Evolutionary conservation across 2,329 filamentous ascomycete genomes (phyloP).

Genomic region (Colletotrichum camelliae): DNA sequence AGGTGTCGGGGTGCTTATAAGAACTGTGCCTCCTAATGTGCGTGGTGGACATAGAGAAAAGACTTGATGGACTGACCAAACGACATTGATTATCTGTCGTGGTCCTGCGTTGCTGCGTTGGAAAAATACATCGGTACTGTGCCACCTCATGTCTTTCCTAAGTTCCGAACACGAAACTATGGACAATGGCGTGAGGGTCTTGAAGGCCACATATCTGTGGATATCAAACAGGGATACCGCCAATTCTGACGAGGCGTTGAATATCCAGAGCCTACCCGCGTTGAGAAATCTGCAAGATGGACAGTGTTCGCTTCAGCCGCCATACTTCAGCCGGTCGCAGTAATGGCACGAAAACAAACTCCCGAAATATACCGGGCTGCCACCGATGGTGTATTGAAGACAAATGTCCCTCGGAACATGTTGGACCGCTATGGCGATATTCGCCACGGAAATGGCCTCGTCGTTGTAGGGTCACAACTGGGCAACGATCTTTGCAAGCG

Average conservation of each 20-base stretch:
- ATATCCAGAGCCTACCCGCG: not conserved
- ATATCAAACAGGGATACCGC: rapidly evolving
- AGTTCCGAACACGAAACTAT: no score
- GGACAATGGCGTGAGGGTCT: rapidly evolving
- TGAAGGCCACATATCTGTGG: not conserved
- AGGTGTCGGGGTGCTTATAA: no score
- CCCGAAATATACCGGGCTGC: not conserved
- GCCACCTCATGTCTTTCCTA: no score
- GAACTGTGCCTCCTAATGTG: no score
- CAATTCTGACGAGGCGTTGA: not conserved
- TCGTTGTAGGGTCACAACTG: no score
- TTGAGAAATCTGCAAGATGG: not conserved
- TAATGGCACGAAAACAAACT: not conserved
- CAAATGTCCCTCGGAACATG: not conserved
- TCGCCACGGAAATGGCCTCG: no score
- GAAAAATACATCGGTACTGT: no score
- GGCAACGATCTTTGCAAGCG: no score
- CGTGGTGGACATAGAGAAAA: rapidly evolving
- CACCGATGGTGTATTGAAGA: not conserved
- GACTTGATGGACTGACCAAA: no score
- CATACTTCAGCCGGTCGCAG: not conserved
- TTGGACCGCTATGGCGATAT: not conserved
- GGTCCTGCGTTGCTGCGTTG: no score
- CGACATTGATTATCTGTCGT: no score
- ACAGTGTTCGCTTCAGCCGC: not conserved